A percentile compares a stretch with the other conserved stretches of the same genome.
phyloP scores from a whole-genome alignment of 805 yeast species.

The Saccharomyces kudriavzevii region DNA sequence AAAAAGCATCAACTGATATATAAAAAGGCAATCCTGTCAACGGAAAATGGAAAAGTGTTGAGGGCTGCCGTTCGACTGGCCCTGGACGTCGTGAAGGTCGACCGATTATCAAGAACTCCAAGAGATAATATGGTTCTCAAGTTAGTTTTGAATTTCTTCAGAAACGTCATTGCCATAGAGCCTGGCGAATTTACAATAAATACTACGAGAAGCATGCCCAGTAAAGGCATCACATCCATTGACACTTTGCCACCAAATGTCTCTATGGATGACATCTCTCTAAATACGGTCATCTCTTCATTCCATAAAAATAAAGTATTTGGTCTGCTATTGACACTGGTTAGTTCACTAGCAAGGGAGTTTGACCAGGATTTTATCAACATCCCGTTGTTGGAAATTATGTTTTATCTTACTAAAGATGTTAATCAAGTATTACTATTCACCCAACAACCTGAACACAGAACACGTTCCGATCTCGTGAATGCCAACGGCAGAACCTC shows the following conservation, averaged over 20 bases:
- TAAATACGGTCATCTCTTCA: constrained; percentile 47
- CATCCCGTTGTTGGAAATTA: constrained; percentile 56
- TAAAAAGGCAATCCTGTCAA: constrained; percentile 57
- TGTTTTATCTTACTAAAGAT: constrained; percentile 56
- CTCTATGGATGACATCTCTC: constrained; percentile 56
- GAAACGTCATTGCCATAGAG: constrained; percentile 73
- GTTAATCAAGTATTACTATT: constrained; percentile 33
- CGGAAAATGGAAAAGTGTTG: constrained; percentile 52
- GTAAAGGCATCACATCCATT: constrained; percentile 26
- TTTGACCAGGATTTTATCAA: constrained; percentile 57
- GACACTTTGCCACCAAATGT: constrained; percentile 48
- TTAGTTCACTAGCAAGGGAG: constrained; percentile 55
- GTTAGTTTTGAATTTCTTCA: constrained; percentile 61
- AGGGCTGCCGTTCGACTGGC: constrained; percentile 64
- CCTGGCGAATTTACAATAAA: constrained; percentile 53
- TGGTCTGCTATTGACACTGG: constrained; percentile 60
- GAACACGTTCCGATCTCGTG: background rate
- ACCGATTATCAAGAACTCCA: constrained; percentile 49
- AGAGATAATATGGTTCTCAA: constrained; percentile 68
- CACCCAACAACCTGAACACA: background rate
- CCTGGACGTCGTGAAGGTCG: constrained; percentile 47
- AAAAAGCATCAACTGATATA: constrained; percentile 61
- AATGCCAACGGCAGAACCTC: background rate
- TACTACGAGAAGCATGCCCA: constrained; percentile 25
- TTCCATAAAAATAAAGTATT: constrained; percentile 69